Base-by-base conservation (phyloP, 305 asterid species). In the Fraxinus velutina region DNA sequence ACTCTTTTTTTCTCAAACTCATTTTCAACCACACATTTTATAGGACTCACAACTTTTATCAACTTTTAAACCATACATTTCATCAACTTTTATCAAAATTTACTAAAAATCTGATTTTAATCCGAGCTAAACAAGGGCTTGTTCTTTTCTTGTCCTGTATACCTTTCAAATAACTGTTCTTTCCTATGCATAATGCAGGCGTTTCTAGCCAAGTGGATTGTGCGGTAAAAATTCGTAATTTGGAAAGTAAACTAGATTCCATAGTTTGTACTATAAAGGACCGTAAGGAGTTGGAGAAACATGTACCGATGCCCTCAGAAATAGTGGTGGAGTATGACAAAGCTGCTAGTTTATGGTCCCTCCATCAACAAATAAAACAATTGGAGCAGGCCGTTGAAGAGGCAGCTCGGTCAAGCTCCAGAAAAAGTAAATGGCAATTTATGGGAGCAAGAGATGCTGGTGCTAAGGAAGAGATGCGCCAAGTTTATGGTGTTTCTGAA, bases 371-470 rank as follows among this genome's bases (percentile, higher is more conserved):
- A 88, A 92, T 96, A 88, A 94, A 94, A 85, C 98, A 92, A 86
- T 91, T 94, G 99, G 99, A 96, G 86, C 88, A 83, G 84, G 89
- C 93, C 39, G 98, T 94, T 81, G 99, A 93, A 90, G 97, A 90
- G 85, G 94, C 98, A 79, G 98, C 99, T 76, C 95, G 93, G 81
- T 89, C 94, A 85, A 96, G 99, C 90, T 90, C 94, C 84, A 88
- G 97, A 87, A 93, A 90, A 91, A 96, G 98, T 84, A 96, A 96
- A 88, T 96, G 99, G 99, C 99, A 96, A 76, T 96, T 94, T 84
- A 94, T 96, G 99, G 99, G 99, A 79, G 99, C 99, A 72, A 89
- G 99, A 85, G 99, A 96, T 92, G 98, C 99, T 89, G 99, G 99
- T 74, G 91, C 94, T 68, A 96, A 92, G 92, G 98, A 91, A 75